A percentile compares a stretch with the other conserved stretches of the same genome.
Conservation (phyloP, 208 protist genomes). For the Wallacemonas rigidus region DNA sequence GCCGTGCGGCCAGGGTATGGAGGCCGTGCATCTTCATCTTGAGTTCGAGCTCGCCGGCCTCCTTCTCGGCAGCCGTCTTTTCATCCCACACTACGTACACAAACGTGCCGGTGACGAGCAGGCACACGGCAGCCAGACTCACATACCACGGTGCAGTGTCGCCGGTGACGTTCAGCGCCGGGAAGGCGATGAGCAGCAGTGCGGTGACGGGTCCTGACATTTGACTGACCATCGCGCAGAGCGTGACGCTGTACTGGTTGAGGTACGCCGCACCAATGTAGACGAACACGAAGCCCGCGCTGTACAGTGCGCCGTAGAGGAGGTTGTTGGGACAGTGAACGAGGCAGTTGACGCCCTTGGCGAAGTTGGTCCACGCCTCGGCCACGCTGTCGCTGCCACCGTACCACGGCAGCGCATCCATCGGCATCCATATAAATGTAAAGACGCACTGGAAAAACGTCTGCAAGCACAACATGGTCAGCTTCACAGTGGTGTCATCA, state of each 20-base stretch:
- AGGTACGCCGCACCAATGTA: conserved; percentile 62
- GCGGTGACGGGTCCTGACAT: conserved; percentile 54
- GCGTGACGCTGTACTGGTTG: conserved; percentile 67
- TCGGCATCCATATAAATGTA: conserved; percentile 38
- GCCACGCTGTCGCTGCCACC: conserved; percentile 39
- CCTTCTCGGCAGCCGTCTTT: conserved; percentile 42
- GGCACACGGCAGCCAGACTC: conserved; percentile 32
- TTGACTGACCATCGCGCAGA: conserved; percentile 69
- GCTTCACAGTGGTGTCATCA: conserved; percentile 52
- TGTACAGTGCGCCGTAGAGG: conserved; percentile 45
- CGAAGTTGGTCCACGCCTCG: conserved; percentile 39
- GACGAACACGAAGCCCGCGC: conserved; percentile 46
- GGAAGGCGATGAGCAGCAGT: conserved; percentile 44
- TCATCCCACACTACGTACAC: conserved; percentile 62
- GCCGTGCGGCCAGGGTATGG: conserved; percentile 13
- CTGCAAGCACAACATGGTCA: conserved; percentile 54
- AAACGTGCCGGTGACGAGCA: conserved; percentile 37
- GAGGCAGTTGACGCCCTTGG: conserved; percentile 19
- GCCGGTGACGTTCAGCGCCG: conserved; percentile 42
- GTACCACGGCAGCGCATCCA: conserved; percentile 63
- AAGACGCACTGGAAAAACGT: conserved; percentile 64
- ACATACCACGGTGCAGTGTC: conserved; percentile 45
- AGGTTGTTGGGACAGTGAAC: conserved; percentile 36
- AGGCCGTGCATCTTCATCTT: conserved; percentile 35
- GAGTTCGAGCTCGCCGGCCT: conserved; percentile 38